These are phyloP conservation scores for Globisporangium viniferum DNA, from an alignment of 352 stramenopile genomes.

Conservation along the genomic window DNA sequence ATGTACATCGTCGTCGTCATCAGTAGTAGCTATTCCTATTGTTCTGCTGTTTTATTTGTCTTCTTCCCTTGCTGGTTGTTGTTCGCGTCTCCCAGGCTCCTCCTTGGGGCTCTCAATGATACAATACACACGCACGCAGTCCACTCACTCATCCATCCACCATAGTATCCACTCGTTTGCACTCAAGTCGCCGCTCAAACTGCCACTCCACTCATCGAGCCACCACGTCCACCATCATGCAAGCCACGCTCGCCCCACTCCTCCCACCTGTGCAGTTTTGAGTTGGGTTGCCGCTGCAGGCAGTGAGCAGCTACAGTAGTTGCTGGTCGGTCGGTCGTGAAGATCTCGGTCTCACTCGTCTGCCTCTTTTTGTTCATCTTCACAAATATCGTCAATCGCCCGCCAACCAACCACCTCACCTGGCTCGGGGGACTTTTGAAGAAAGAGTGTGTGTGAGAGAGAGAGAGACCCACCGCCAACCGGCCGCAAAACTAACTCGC, in stretches of 20 bases:
- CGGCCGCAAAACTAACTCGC: background rate
- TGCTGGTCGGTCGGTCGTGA: background rate
- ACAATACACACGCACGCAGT: slow-evolving; percentile 1
- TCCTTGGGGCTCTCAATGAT: background rate
- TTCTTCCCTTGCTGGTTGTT: background rate
- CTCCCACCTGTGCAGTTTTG: background rate
- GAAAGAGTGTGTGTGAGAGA: background rate
- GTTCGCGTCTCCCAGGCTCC: background rate
- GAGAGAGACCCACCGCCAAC: background rate
- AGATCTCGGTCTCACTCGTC: background rate
- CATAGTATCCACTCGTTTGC: background rate
- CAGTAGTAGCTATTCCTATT: background rate
- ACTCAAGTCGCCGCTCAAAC: background rate
- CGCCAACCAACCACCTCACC: background rate
- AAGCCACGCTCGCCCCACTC: background rate
- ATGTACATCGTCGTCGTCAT: background rate
- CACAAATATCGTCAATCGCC: background rate
- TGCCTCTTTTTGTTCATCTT: background rate
- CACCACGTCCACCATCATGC: background rate
- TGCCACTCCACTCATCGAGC: background rate
- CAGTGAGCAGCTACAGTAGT: background rate
- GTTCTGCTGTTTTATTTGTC: background rate
- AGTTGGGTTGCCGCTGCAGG: background rate
- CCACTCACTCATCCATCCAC: background rate
- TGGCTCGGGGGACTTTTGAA: background rate